Base-by-base conservation (phyloP, 2,329 filamentous ascomycete genomes). In the Beauveria asiatica region DNA sequence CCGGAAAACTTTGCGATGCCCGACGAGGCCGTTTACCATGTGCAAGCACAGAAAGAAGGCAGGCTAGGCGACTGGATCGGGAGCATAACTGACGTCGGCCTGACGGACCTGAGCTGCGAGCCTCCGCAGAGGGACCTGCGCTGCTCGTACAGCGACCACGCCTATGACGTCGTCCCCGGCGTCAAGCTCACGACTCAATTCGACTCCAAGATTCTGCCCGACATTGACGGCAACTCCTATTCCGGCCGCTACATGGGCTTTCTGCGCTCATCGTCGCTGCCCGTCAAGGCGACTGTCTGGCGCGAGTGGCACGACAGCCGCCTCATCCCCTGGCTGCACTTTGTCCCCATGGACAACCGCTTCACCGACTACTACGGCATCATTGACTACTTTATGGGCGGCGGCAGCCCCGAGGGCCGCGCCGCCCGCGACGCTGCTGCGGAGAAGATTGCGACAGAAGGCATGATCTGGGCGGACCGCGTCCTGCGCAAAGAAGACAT, bases 241-340 rank as follows among this genome's bases (percentile, higher is more conserved):
- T 87, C 83, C 27, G 87, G 86, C 1, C 81, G 87, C 6, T 90
- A 86, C 67, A 79, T 85, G 5, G 83, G 82, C 0, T 91, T 92
- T 70, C 75, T 93, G 25, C 78, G 82, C 39, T 88, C 84, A 33
- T 88, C 83, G 2, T 86, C 83, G 17, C 71, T 92, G 9, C 87
- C 87, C 0, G 83, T 94, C 74, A 94, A 93, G 74, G 83, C 86
- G 6, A 91, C 89, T 0, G 76, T 93, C 23, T 94, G 86, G 74
- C 80, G 83, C 21, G 90, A 94, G 70, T 94, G 89, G 90, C 89
- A 92, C 68, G 89, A 92, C 69, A 82, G 80, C 49, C 80, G 89
- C 3, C 76, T 93, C 1, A 76, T 90, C 2, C 80, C 88, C 0
- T 94, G 90, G 89, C 84, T 84, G 67, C 90, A 94, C 72, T 93